phyloP scores from a whole-genome alignment of 805 yeast genomes.

The Nakazawaea anatomiae region DNA sequence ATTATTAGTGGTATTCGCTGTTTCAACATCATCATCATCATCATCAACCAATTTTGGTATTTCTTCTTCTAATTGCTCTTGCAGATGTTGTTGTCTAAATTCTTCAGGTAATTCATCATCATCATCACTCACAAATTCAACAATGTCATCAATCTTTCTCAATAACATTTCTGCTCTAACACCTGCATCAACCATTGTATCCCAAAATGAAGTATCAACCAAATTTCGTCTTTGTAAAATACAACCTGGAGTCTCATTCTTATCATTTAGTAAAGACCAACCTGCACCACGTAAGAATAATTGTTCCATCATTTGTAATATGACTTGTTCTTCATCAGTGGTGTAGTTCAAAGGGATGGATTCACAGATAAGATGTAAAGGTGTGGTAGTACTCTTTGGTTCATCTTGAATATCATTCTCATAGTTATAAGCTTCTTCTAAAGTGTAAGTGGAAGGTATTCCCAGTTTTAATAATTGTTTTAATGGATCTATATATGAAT shows the following conservation, averaged over 20 bases:
- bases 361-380: conserved; percentile 64
- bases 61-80: conserved; percentile 5
- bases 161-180: conserved; percentile 81
- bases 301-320: conserved; percentile 50
- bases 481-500: conserved; percentile 37
- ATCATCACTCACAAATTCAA: conserved; percentile 50
- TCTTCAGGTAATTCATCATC: conserved; percentile 17
- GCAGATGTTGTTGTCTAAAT: conserved; percentile 12
- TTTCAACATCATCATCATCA: not conserved
- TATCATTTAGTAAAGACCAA: conserved; percentile 75
- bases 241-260: conserved; percentile 82
- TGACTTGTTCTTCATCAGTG: conserved; percentile 33
- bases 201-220: conserved; percentile 32
- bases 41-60: not conserved
- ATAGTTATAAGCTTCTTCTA: conserved; percentile 66
- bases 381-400: conserved; percentile 58
- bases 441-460: conserved; percentile 77
- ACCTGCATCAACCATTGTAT: conserved; percentile 72
- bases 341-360: conserved; percentile 37
- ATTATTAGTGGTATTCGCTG: not conserved
- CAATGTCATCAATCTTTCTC: conserved; percentile 58
- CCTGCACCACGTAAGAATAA: conserved; percentile 86
- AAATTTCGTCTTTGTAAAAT: conserved; percentile 51
- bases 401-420: conserved; percentile 35
- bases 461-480: conserved; percentile 49